Conservation (phyloP, 257 asterid species). For the Nicotiana otophora region DNA sequence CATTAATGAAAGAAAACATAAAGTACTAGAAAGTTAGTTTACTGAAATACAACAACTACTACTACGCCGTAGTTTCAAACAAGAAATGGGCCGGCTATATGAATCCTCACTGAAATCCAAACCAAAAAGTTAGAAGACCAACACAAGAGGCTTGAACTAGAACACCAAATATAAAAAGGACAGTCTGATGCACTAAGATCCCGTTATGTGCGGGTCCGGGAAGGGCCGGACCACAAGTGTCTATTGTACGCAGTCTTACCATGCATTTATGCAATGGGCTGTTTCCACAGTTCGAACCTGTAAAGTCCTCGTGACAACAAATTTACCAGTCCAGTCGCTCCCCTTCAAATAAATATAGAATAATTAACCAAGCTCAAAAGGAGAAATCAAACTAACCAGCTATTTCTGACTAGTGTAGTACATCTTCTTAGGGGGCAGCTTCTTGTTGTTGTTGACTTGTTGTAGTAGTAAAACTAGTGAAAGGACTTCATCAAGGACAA, state of each 20-base stretch:
- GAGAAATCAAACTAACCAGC: slow-evolving; percentile 10
- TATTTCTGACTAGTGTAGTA: neutral
- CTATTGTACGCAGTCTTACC: too few relatives aligned
- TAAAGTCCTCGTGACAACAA: too few relatives aligned
- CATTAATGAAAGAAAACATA: neutral
- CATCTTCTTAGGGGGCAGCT: neutral
- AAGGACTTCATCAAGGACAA: slow-evolving; percentile 22
- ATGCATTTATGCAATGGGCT: too few relatives aligned
- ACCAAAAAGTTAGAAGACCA: neutral
- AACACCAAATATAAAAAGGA: neutral
- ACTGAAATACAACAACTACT: neutral
- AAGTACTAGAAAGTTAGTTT: neutral
- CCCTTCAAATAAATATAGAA: neutral
- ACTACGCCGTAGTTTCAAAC: too few relatives aligned
- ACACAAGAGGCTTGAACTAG: neutral
- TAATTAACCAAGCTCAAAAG: too few relatives aligned
- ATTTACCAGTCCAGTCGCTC: too few relatives aligned
- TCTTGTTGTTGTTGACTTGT: neutral
- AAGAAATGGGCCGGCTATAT: too few relatives aligned
- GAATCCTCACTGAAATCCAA: neutral
- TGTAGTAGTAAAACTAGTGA: neutral
- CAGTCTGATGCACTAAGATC: too few relatives aligned
- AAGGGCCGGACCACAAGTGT: too few relatives aligned
- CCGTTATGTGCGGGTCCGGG: too few relatives aligned
- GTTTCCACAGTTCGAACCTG: too few relatives aligned